Percentiles rank a stretch among this genome's conserved stretches.
These are phyloP conservation scores for Mycena filopes DNA, from an alignment of 768 basidiomycete genomes.

Conservation along the genomic window DNA sequence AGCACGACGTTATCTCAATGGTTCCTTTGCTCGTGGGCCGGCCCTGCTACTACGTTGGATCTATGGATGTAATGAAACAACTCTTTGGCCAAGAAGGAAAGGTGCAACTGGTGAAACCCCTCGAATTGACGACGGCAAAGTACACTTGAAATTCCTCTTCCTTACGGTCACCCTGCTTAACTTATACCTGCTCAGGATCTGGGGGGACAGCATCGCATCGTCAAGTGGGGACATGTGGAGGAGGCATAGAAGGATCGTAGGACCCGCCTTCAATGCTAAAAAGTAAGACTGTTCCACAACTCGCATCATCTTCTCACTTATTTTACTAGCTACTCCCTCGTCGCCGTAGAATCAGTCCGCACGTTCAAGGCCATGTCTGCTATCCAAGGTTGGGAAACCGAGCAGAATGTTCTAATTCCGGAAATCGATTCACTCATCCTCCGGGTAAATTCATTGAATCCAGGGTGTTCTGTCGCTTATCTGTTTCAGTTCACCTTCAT, in stretches of 20 bases:
- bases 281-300: not conserved
- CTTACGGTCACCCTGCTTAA: too few relatives aligned
- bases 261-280: not conserved
- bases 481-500: too few relatives aligned
- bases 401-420: not conserved
- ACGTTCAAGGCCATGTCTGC: not conserved
- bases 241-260: not conserved
- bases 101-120: not conserved
- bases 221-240: slow-evolving; percentile 3
- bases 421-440: slow-evolving; percentile 1
- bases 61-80: slow-evolving; percentile 4
- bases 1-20: slow-evolving; percentile 2
- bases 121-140: slow-evolving; percentile 1
- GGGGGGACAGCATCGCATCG: not conserved
- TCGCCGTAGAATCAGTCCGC: not conserved
- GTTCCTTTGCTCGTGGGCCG: not conserved
- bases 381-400: not conserved
- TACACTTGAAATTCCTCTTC: not conserved
- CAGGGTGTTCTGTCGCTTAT: too few relatives aligned
- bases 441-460: not conserved
- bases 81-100: not conserved
- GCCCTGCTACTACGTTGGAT: slow-evolving; percentile 4
- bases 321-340: not conserved
- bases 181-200: not conserved
- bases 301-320: not conserved